Conservation (phyloP, 2,329 filamentous ascomycete genomes). For the Dactylellina sp. region DNA sequence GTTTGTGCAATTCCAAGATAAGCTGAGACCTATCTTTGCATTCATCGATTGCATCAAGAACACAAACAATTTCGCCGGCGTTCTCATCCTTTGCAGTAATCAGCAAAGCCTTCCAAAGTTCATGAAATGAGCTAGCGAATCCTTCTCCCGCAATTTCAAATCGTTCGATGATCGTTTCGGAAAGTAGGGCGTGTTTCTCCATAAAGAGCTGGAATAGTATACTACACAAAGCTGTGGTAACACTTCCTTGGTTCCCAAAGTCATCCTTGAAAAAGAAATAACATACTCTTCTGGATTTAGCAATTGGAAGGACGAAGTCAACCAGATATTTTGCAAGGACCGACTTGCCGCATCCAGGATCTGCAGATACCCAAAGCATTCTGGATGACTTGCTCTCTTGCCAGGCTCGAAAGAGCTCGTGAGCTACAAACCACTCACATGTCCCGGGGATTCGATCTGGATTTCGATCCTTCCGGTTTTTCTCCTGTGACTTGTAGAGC, state of each 20-base stretch:
- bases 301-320: conserved; percentile 61
- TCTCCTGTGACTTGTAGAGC: no score
- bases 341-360: conserved; percentile 66
- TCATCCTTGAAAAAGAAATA: conserved; percentile 68
- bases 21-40: no score
- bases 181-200: conserved; percentile 56
- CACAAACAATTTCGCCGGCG: conserved; percentile 61
- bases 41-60: conserved; percentile 66
- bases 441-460: conserved; percentile 37
- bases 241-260: conserved; percentile 62
- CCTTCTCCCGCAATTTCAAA: no score
- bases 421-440: conserved; percentile 37
- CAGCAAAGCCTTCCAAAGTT: conserved; percentile 34
- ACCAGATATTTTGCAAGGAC: conserved; percentile 64
- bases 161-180: conserved; percentile 5
- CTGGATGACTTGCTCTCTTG: conserved; percentile 40
- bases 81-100: not conserved
- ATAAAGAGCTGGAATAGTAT: conserved; percentile 64
- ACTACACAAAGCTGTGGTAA: conserved; percentile 62
- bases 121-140: no score
- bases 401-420: conserved; percentile 17
- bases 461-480: conserved; percentile 23
- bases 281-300: conserved; percentile 59
- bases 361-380: conserved; percentile 64
- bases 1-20: no score